These are phyloP conservation scores for Leishmania martiniquensis DNA, from an alignment of 208 protist genomes.

Conservation along the genomic window DNA sequence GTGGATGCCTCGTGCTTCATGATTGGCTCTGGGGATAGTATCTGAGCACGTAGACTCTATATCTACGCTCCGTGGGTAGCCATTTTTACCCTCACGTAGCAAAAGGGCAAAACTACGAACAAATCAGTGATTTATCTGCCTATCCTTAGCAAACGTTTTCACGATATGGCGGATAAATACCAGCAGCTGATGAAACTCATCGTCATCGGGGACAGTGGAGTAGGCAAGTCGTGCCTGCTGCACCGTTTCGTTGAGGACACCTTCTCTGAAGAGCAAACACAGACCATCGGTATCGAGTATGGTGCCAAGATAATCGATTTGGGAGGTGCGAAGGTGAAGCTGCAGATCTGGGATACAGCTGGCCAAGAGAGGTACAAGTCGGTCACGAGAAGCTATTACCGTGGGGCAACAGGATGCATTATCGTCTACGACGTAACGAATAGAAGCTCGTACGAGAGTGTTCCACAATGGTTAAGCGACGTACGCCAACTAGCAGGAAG, in stretches of 20 bases:
- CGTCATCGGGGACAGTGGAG: constrained; percentile 84
- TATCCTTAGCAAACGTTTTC: neutral
- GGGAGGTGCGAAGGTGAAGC: constrained; percentile 92
- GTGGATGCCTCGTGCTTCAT: no score
- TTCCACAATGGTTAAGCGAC: constrained; percentile 97
- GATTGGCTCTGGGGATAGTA: no score
- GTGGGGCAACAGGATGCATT: constrained; percentile 97
- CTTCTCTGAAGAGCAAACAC: constrained; percentile 94
- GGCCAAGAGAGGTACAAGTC: constrained; percentile 99
- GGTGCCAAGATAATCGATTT: constrained; percentile 96
- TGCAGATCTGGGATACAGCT: constrained; percentile 98
- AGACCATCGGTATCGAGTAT: constrained; percentile 99
- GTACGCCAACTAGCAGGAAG: constrained; percentile 93
- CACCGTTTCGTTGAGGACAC: constrained; percentile 97
- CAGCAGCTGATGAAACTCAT: constrained; percentile 89
- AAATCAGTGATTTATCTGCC: neutral
- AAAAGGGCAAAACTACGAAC: neutral
- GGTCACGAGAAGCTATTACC: constrained; percentile 97
- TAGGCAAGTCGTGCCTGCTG: constrained; percentile 97
- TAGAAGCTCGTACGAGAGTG: constrained; percentile 94
- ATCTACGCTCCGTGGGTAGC: no score
- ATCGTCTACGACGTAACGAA: constrained; percentile 99
- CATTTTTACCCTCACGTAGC: neutral
- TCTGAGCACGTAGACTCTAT: no score
- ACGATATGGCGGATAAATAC: constrained; percentile 66